Base-by-base conservation (phyloP, 1,139 yeast genomes). In the Geotrichum restrictum region DNA sequence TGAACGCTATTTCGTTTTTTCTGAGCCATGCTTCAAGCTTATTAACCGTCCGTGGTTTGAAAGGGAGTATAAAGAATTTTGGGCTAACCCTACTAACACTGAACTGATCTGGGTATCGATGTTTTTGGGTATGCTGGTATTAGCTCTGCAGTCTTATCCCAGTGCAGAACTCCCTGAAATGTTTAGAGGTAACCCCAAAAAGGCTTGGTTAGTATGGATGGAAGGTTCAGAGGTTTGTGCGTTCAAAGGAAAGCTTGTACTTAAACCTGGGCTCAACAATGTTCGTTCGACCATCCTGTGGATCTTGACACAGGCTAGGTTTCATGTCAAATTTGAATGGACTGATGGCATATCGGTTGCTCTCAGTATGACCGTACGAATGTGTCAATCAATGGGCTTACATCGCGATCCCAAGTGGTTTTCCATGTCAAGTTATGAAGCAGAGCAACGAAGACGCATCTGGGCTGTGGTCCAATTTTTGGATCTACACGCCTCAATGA, bases 341-440 rank as follows among this genome's bases (percentile, higher is more conserved):
- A 58, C 55, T 32, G 65, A 64, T 43, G 57, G 56, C 37, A 55
- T 63, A 4, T 66, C 69, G 68, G 56, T 63, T 7, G 55, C 66
- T 2, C 59, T 64, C 50, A 69, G 70, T 2, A 56, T 60, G 19
- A 45, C 64, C 5, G 58, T 64, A 6, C 60, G 69, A 14, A 58
- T 62, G 13, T 63, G 66, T 3, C 69, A 66, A 52, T 57, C 64
- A 2, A 66, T 66, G 69, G 70, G 70, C n/a, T 56, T 67, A 45
- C 70, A 67, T 52, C 59, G 72, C 27, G 72, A 69, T 52, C 69
- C 72, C 4, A 62, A 63, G 36, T 67, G 69, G 68, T 69, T 68
- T 56, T 59, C 58, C 27, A 55, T 69, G 49, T 56, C 67, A 3
- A 59, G 63, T 4, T 68, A 59, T 52, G 71, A 68, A 44, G 60